These are phyloP conservation scores for Colletotrichum acutatum DNA, from an alignment of 2,329 filamentous ascomycete genomes.

Conservation along the genomic window DNA sequence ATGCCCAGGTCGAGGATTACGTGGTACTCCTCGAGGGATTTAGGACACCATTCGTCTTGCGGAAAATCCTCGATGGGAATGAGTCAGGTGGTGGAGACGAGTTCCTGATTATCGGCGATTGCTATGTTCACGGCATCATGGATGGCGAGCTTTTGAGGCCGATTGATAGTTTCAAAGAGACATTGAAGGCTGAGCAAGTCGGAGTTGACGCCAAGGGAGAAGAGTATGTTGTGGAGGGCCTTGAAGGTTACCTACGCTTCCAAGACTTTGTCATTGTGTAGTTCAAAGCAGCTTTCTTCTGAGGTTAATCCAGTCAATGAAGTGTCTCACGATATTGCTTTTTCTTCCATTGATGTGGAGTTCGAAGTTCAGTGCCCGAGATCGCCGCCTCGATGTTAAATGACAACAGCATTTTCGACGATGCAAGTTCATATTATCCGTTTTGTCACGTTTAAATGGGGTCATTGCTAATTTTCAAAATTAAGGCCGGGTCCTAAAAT, in stretches of 20 bases:
- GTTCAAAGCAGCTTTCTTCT: no score
- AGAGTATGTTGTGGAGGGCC: neutral
- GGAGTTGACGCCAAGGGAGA: neutral
- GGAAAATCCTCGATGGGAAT: slow-evolving; percentile 24
- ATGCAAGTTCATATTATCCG: neutral
- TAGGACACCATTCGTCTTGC: slow-evolving; percentile 45
- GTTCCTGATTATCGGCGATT: slow-evolving; percentile 8
- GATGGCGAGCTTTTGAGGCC: neutral
- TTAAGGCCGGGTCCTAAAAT: neutral
- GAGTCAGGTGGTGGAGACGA: neutral
- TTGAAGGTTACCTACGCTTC: neutral
- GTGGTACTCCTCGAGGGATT: slow-evolving; percentile 48
- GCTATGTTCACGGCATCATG: slow-evolving; percentile 12
- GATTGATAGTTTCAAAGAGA: neutral
- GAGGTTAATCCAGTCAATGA: no score
- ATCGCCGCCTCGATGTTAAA: no score
- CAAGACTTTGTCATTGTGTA: neutral
- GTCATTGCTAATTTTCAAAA: neutral
- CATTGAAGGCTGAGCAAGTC: neutral
- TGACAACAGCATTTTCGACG: no score
- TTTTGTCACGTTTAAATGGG: neutral
- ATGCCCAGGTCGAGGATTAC: slow-evolving; percentile 38
- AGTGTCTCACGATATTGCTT: no score
- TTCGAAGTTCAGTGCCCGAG: no score
- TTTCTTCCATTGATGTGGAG: no score